Evolutionary conservation across 2,329 filamentous ascomycete species (phyloP).

Genomic region (Aspergillus sp.): DNA sequence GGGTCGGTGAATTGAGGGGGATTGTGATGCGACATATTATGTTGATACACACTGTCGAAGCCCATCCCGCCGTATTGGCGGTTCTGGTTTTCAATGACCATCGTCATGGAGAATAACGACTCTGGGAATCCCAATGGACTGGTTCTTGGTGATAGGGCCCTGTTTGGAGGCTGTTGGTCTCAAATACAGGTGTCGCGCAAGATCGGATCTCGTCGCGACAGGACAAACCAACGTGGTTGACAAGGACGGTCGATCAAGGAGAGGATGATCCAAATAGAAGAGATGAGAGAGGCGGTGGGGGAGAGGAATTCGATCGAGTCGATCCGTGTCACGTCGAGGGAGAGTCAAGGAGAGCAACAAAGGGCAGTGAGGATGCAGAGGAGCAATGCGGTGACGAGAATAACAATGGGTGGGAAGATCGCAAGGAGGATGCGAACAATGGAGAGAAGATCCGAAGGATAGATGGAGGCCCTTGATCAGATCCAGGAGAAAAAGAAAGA

Average conservation of each 20-base stretch:
- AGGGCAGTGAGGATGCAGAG: slow-evolving; percentile 10
- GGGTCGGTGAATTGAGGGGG: slow-evolving; percentile 83
- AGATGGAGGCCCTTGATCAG: slow-evolving; percentile 8
- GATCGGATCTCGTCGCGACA: slow-evolving; percentile 3
- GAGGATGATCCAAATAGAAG: slow-evolving; percentile 6
- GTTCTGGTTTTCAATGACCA: slow-evolving; percentile 89
- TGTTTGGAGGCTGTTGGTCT: background rate
- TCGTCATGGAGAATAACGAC: slow-evolving; percentile 69
- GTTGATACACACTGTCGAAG: slow-evolving; percentile 75
- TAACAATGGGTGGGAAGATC: slow-evolving; percentile 5
- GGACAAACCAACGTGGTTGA: slow-evolving; percentile 8
- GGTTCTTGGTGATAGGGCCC: background rate
- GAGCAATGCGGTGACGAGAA: slow-evolving; percentile 9
- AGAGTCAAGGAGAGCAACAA: slow-evolving; percentile 6
- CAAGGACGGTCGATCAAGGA: slow-evolving; percentile 12
- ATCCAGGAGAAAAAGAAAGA: slow-evolving; percentile 14
- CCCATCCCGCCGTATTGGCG: slow-evolving; percentile 74
- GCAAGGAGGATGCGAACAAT: slow-evolving; percentile 9
- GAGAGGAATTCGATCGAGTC: slow-evolving; percentile 1
- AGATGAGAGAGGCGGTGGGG: background rate
- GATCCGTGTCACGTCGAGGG: background rate
- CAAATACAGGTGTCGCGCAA: slow-evolving; percentile 1
- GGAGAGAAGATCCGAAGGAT: slow-evolving; percentile 10
- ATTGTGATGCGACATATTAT: slow-evolving; percentile 61
- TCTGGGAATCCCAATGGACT: background rate